A percentile compares a stretch with the other conserved stretches of the same genome.
Conservation (phyloP, 352 stramenopile genomes). For the Globisporangium solare region DNA sequence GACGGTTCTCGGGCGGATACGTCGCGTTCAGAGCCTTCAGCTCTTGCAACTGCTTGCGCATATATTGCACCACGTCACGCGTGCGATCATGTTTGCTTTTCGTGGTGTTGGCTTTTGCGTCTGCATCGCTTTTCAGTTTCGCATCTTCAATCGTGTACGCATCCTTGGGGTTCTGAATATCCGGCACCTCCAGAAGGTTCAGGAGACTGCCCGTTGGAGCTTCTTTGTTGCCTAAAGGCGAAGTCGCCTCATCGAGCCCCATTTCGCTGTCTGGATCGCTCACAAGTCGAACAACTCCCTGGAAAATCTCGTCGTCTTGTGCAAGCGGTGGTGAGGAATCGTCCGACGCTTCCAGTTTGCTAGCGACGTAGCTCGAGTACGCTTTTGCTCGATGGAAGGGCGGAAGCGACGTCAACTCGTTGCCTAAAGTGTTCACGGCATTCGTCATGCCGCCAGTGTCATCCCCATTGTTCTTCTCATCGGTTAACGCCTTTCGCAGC, state of each 20-base stretch:
- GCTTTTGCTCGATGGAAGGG: conserved; percentile 69
- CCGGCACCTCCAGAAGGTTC: conserved; percentile 44
- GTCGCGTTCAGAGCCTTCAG: conserved; percentile 53
- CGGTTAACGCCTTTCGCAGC: conserved; percentile 40
- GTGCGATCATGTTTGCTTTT: conserved; percentile 87
- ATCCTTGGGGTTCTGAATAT: conserved; percentile 62
- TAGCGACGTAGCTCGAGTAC: conserved; percentile 65
- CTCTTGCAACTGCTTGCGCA: conserved; percentile 77
- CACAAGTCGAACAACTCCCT: conserved; percentile 42
- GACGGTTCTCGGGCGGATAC: conserved; percentile 43
- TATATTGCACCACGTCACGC: conserved; percentile 72
- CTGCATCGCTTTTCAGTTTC: conserved; percentile 88
- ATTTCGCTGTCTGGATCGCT: conserved; percentile 33
- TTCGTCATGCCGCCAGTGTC: conserved; percentile 18
- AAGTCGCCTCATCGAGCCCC: conserved; percentile 18
- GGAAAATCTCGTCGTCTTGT: conserved; percentile 51
- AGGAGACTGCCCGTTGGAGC: conserved; percentile 11
- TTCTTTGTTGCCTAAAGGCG: conserved; percentile 11
- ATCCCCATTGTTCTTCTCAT: conserved; percentile 42
- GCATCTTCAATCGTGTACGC: conserved; percentile 92
- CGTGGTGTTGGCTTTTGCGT: conserved; percentile 49
- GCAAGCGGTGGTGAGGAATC: conserved; percentile 8
- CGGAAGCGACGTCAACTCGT: conserved; percentile 56
- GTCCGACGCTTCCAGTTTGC: conserved; percentile 18
- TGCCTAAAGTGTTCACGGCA: conserved; percentile 8